A percentile compares a stretch with the other conserved stretches of the same genome.
Evolutionary conservation across 2,329 filamentous ascomycete genomes (phyloP).

Genomic region (Scorias spongiosa): DNA sequence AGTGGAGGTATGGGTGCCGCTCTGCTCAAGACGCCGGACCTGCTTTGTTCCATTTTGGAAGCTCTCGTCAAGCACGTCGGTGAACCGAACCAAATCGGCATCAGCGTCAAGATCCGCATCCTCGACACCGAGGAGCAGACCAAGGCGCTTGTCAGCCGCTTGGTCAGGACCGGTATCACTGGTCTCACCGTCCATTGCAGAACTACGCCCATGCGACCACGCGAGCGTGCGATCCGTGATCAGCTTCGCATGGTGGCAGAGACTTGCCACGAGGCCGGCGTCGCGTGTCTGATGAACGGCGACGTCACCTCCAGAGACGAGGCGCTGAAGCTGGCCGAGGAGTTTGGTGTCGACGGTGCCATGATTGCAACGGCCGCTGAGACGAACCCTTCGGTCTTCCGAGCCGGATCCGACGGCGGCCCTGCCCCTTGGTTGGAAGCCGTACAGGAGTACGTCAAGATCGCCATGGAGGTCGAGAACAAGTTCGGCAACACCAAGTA

Average conservation of each 20-base stretch:
- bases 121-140: slow-evolving; percentile 65
- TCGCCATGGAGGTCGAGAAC: slow-evolving; percentile 65
- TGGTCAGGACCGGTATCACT: slow-evolving; percentile 79
- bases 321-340: slow-evolving; percentile 52
- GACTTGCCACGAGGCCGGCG: slow-evolving; percentile 68
- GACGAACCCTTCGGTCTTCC: slow-evolving; percentile 79
- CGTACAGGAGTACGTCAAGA: slow-evolving; percentile 58
- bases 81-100: slow-evolving; percentile 68
- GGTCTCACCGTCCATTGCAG: slow-evolving; percentile 90
- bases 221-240: slow-evolving; percentile 71
- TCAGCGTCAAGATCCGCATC: slow-evolving; percentile 92
- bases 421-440: slow-evolving; percentile 61
- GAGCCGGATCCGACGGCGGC: slow-evolving; percentile 52
- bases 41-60: slow-evolving; percentile 66
- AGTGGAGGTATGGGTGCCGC: slow-evolving; percentile 91
- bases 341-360: slow-evolving; percentile 79
- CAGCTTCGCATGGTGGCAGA: slow-evolving; percentile 73
- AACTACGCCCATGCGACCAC: slow-evolving; percentile 85
- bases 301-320: slow-evolving; percentile 67
- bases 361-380: slow-evolving; percentile 96
- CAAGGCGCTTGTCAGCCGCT: slow-evolving; percentile 56
- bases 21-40: slow-evolving; percentile 70
- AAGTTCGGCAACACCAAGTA: slow-evolving; percentile 89
- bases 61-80: slow-evolving; percentile 67
- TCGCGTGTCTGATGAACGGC: slow-evolving; percentile 91